Percentiles rank a stretch among this genome's conserved stretches.
Conservation (phyloP, 495 filamentous ascomycete genomes). For the Astrothelium subdiscretum region DNA sequence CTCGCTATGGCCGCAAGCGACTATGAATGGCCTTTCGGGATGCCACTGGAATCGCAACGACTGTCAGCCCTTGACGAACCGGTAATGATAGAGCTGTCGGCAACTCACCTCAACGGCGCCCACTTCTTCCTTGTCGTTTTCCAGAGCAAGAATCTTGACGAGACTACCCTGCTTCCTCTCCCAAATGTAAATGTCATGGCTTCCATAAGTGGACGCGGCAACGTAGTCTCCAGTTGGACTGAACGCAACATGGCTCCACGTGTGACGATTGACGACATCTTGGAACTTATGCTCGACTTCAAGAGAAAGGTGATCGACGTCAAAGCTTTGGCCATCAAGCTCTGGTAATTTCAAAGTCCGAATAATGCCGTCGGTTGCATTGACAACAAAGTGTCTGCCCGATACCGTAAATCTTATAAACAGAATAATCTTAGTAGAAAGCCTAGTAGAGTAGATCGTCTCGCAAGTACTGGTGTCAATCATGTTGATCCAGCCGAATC, state of each 20-base stretch:
- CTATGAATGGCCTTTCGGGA: slow-evolving; percentile 74
- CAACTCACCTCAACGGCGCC: slow-evolving; percentile 65
- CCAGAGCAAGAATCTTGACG: slow-evolving; percentile 69
- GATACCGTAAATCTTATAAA: slow-evolving; percentile 71
- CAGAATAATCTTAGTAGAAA: slow-evolving; percentile 81
- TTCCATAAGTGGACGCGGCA: slow-evolving; percentile 87
- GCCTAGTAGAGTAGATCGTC: slow-evolving; percentile 74
- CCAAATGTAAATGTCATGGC: slow-evolving; percentile 98
- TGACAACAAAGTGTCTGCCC: slow-evolving; percentile 75
- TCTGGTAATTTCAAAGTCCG: slow-evolving; percentile 73
- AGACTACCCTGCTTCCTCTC: slow-evolving; percentile 86
- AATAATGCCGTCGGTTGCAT: slow-evolving; percentile 84
- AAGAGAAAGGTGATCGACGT: slow-evolving; percentile 63
- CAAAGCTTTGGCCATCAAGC: slow-evolving; percentile 41
- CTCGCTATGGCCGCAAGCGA: slow-evolving; percentile 78
- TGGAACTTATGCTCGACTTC: slow-evolving; percentile 97
- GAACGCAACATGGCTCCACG: slow-evolving; percentile 94
- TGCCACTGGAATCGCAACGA: slow-evolving; percentile 61
- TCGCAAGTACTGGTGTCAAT: slow-evolving; percentile 67
- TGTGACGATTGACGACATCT: slow-evolving; percentile 86
- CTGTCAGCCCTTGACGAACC: too few species aligned
- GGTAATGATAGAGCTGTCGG: too few species aligned
- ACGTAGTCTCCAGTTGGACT: slow-evolving; percentile 79
- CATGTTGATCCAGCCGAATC: slow-evolving; percentile 87
- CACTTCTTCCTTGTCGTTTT: slow-evolving; percentile 89